Conservation (phyloP, 768 basidiomycete genomes). For the Phaeolepiota aurea region DNA sequence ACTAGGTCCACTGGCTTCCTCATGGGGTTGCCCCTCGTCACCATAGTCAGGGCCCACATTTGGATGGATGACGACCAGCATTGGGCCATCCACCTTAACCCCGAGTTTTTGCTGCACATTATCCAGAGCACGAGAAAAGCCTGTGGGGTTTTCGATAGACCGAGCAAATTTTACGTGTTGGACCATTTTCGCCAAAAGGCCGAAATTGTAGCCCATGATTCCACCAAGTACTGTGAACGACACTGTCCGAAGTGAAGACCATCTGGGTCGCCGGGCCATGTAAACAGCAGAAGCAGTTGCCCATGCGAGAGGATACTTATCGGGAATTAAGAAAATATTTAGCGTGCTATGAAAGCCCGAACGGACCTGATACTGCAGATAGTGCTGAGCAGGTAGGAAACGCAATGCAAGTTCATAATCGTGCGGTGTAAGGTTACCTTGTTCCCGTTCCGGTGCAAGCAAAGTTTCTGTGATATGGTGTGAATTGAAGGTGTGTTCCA, state of each 20-base stretch:
- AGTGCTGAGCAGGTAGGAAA: slow-evolving; percentile 41
- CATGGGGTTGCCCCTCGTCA: not conserved
- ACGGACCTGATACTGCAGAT: slow-evolving; percentile 30
- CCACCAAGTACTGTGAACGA: not conserved
- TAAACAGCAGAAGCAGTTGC: not conserved
- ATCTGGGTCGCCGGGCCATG: not conserved
- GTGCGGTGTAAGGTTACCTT: slow-evolving; percentile 36
- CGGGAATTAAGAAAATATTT: not conserved
- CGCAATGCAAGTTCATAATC: slow-evolving; percentile 49
- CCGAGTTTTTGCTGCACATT: slow-evolving; percentile 39
- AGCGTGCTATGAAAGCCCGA: slow-evolving; percentile 1
- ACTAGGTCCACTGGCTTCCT: not conserved
- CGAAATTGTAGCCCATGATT: not conserved
- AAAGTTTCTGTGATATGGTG: slow-evolving; percentile 33
- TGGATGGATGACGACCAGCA: not conserved
- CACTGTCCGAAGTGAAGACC: not conserved
- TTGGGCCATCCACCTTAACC: slow-evolving; percentile 7
- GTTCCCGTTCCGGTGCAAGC: slow-evolving; percentile 42
- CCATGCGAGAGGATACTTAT: not conserved
- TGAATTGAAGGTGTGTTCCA: slow-evolving; percentile 34
- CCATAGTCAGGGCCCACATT: not conserved
- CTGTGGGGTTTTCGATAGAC: slow-evolving; percentile 28
- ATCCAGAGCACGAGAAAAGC: slow-evolving; percentile 29
- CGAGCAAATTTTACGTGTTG: slow-evolving; percentile 28
- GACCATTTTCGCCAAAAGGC: slow-evolving; percentile 7